A percentile compares a stretch with the other conserved stretches of the same genome.
Evolutionary conservation across 108 stramenopile genomes (phyloP).

Genomic region (Skeletonema grethae): DNA sequence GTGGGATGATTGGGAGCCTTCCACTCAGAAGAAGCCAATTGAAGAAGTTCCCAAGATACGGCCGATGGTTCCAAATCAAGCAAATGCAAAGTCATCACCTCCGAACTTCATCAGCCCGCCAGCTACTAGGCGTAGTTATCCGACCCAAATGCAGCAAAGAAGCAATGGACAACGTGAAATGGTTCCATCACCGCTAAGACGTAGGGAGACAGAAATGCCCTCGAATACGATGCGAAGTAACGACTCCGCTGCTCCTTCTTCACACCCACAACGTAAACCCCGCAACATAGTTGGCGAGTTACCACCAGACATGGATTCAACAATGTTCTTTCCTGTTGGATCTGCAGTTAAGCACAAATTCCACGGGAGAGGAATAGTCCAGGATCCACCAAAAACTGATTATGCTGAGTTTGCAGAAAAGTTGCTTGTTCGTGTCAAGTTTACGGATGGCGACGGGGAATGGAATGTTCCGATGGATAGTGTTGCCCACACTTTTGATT

Average conservation of each 20-base stretch:
- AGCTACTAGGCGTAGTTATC: background rate
- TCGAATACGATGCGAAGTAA: background rate
- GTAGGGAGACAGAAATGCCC: background rate
- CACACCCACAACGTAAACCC: background rate
- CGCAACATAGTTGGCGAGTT: constrained; percentile 12
- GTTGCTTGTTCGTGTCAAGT: constrained; percentile 46
- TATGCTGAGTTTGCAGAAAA: constrained; percentile 38
- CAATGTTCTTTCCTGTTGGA: constrained; percentile 77
- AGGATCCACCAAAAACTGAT: constrained; percentile 51
- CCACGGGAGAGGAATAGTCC: constrained; percentile 66
- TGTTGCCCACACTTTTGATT: constrained; percentile 23
- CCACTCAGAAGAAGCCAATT: constrained; percentile 12
- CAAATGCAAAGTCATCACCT: background rate
- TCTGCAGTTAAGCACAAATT: constrained; percentile 58
- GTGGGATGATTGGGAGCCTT: constrained; percentile 40
- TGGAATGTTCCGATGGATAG: constrained; percentile 39
- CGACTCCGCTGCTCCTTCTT: constrained; percentile 5
- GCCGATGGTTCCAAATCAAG: background rate
- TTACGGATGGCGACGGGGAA: constrained; percentile 13
- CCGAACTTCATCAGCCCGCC: background rate
- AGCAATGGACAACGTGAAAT: constrained; percentile 6
- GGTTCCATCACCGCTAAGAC: background rate
- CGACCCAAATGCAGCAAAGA: background rate
- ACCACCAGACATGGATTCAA: constrained; percentile 58
- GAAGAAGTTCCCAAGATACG: constrained; percentile 6